These are phyloP conservation scores for Colletotrichum sansevieriae DNA, from an alignment of 2,329 filamentous ascomycete genomes.

Conservation along the genomic window DNA sequence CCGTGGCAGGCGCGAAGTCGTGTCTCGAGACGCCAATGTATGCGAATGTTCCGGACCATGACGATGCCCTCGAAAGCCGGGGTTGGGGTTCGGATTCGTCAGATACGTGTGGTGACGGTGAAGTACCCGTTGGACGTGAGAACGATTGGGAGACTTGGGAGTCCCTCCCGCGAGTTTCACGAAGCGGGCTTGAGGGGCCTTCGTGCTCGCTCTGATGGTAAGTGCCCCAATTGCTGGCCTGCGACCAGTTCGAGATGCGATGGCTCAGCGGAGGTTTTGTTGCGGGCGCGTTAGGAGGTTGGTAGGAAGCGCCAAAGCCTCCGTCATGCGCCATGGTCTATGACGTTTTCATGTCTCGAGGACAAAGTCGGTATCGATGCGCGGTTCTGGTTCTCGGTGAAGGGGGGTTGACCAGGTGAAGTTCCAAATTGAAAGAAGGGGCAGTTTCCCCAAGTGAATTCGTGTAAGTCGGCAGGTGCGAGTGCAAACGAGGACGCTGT, in stretches of 20 bases:
- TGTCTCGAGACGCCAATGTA: constrained; percentile 47
- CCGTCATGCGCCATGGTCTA: constrained; percentile 35
- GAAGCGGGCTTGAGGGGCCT: constrained; percentile 45
- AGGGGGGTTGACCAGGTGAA: not conserved
- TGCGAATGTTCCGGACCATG: constrained; percentile 48
- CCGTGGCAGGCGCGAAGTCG: constrained; percentile 38
- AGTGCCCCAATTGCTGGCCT: constrained; percentile 48
- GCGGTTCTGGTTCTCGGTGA: not conserved
- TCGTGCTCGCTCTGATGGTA: constrained; percentile 48
- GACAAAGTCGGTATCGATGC: constrained; percentile 3
- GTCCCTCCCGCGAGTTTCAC: constrained; percentile 53
- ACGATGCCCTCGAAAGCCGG: constrained; percentile 33
- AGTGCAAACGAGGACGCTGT: not conserved
- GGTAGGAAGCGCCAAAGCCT: constrained; percentile 48
- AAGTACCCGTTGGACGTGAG: constrained; percentile 48
- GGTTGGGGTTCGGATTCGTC: constrained; percentile 17
- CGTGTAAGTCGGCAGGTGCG: constrained; percentile 12
- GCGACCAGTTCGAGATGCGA: constrained; percentile 51
- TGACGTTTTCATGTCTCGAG: constrained; percentile 34
- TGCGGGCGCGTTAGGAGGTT: constrained; percentile 30
- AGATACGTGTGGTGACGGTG: constrained; percentile 14
- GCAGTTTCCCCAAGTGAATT: constrained; percentile 7
- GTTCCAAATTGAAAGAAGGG: constrained; percentile 9
- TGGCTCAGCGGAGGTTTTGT: constrained; percentile 45
- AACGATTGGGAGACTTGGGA: constrained; percentile 57